These are phyloP conservation scores for Chlamydomonas incerta DNA, from an alignment of 139 green algal genomes.

Conservation along the genomic window DNA sequence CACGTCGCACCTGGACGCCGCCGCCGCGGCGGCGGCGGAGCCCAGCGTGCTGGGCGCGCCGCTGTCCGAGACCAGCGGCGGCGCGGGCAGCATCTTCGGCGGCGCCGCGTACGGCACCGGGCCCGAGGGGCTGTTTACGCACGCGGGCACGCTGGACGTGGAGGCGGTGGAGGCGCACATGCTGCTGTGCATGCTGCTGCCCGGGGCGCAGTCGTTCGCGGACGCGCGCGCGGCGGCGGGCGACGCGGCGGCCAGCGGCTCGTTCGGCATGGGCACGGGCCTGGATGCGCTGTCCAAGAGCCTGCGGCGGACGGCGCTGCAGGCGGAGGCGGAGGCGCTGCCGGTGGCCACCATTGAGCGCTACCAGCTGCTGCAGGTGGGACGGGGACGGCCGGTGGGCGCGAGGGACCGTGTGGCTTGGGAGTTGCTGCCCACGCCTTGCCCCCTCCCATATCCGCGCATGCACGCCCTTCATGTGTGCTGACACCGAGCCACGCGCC, in stretches of 20 bases:
- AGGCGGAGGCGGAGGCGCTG: constrained; percentile 17
- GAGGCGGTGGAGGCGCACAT: constrained; percentile 63
- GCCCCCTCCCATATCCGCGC: no score
- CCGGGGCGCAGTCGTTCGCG: constrained; percentile 27
- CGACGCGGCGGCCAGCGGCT: not conserved
- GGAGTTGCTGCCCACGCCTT: no score
- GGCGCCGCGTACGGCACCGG: constrained; percentile 13
- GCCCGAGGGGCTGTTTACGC: constrained; percentile 32
- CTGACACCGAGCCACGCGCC: not conserved
- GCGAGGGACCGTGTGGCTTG: no score
- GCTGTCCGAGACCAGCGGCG: not conserved
- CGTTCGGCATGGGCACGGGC: constrained; percentile 5
- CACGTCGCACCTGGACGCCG: constrained; percentile 26
- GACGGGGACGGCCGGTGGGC: not conserved
- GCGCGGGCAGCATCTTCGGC: not conserved
- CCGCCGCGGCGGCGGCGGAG: not conserved
- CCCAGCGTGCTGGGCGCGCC: not conserved
- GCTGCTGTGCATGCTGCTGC: constrained; percentile 52
- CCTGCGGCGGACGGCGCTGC: constrained; percentile 51
- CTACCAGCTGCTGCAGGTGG: constrained; percentile 53
- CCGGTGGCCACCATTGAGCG: constrained; percentile 47
- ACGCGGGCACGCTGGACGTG: constrained; percentile 48
- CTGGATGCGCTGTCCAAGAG: constrained; percentile 37
- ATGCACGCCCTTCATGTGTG: no score
- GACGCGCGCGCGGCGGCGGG: not conserved